Conservation (phyloP, 805 yeast species). For the Lipomyces yamadae region DNA sequence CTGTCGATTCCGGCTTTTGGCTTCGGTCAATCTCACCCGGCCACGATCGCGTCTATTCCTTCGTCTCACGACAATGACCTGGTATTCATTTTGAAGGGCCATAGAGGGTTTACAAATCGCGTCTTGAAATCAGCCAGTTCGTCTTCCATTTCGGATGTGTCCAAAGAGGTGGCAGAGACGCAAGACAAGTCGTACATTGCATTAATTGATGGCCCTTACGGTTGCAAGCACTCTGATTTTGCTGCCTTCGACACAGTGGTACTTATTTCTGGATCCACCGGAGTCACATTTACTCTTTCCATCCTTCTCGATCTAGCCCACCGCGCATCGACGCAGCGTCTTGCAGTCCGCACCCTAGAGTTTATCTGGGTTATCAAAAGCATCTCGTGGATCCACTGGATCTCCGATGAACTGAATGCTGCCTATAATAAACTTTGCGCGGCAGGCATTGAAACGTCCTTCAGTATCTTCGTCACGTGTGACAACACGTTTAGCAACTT, state of each 20-base stretch:
- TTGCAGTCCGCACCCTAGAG: constrained; percentile 9
- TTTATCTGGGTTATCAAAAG: constrained; percentile 15
- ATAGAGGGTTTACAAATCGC: constrained; percentile 5
- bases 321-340: constrained; percentile 6
- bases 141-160: too few relatives aligned
- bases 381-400: constrained; percentile 1
- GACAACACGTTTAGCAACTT: neutral
- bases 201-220: constrained; percentile 53
- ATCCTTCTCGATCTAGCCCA: constrained; percentile 37
- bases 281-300: constrained; percentile 53
- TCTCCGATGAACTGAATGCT: constrained; percentile 15
- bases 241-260: constrained; percentile 51
- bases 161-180: neutral
- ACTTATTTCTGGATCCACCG: constrained; percentile 53
- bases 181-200: constrained; percentile 36
- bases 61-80: constrained; percentile 45
- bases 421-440: neutral
- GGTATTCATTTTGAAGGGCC: constrained; percentile 48
- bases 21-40: constrained; percentile 31
- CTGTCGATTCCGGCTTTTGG: constrained; percentile 30
- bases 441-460: neutral
- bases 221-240: constrained; percentile 52
- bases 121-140: constrained; percentile 8
- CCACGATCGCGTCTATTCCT: constrained; percentile 50
- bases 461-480: constrained; percentile 12